Conservation (phyloP, 176 grass and related monocot species). For the Carex parvula region DNA sequence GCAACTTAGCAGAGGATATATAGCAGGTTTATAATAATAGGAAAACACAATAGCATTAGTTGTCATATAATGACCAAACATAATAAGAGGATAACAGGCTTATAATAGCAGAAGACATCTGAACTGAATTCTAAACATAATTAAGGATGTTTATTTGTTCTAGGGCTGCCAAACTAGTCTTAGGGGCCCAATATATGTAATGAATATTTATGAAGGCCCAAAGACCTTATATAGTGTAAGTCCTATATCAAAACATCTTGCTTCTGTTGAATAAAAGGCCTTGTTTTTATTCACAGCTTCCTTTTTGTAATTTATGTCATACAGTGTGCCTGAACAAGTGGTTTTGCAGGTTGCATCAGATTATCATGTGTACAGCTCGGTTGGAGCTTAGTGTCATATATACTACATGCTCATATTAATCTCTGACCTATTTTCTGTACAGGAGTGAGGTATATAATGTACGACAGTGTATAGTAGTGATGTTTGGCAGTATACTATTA, state of each 20-base stretch:
- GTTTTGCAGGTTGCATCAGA: not conserved
- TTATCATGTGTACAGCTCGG: not conserved
- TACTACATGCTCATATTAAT: not conserved
- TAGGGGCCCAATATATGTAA: not conserved
- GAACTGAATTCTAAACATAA: not conserved
- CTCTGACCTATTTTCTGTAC: not conserved
- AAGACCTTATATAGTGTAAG: not conserved
- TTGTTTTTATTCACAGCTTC: not conserved
- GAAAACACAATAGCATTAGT: not conserved
- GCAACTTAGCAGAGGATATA: not conserved
- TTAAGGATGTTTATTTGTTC: not conserved
- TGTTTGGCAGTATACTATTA: not conserved
- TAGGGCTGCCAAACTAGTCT: not conserved
- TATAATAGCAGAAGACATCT: not conserved
- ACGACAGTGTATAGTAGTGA: not conserved
- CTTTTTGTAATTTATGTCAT: not conserved
- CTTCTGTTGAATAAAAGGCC: not conserved
- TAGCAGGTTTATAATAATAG: too few relatives aligned
- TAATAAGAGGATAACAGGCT: not conserved
- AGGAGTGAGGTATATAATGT: not conserved
- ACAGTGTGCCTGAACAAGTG: not conserved
- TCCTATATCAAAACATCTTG: not conserved
- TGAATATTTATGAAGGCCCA: not conserved
- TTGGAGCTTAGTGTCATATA: constrained; percentile 5
- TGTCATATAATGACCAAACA: not conserved